A percentile compares a stretch with the other conserved stretches of the same genome.
Conservation (phyloP, 2,329 filamentous ascomycete genomes). For the Endoconidiophora laricicola region DNA sequence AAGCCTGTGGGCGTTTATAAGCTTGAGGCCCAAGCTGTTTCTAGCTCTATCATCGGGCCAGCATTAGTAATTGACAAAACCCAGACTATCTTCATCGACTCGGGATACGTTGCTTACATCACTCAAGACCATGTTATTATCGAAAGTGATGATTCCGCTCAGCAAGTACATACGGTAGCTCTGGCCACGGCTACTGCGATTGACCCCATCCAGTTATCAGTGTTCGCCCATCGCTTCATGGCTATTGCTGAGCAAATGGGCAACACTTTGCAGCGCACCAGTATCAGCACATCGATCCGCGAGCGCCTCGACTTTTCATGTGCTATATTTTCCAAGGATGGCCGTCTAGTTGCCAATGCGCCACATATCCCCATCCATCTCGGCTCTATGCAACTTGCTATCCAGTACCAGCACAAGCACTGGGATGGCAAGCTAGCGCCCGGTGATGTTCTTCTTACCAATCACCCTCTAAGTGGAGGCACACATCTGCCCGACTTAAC, state of each 20-base stretch:
- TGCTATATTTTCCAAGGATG: constrained; percentile 58
- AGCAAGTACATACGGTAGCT: not conserved
- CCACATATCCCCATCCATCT: constrained; percentile 63
- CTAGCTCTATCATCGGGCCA: constrained; percentile 29
- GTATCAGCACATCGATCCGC: constrained; percentile 63
- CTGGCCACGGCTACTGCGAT: constrained; percentile 28
- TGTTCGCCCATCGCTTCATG: constrained; percentile 73
- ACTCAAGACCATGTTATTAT: constrained; percentile 23
- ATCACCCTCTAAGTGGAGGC: constrained; percentile 22
- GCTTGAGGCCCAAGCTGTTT: constrained; percentile 10
- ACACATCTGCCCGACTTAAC: constrained; percentile 25
- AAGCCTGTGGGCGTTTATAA: constrained; percentile 17
- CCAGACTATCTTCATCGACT: constrained; percentile 58
- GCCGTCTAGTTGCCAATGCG: constrained; percentile 57
- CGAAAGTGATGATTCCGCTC: constrained; percentile 14
- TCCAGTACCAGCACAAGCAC: constrained; percentile 44
- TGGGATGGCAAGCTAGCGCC: constrained; percentile 34
- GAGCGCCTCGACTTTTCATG: constrained; percentile 71
- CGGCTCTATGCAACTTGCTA: constrained; percentile 65
- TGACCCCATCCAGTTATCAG: constrained; percentile 43
- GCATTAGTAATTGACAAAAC: constrained; percentile 57
- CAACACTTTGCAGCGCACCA: constrained; percentile 60
- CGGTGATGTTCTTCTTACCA: constrained; percentile 23
- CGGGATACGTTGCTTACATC: constrained; percentile 20
- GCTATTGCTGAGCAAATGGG: constrained; percentile 76